These are phyloP conservation scores for Incumbomyces lentus DNA, from an alignment of 2,329 filamentous ascomycete genomes.

Conservation along the genomic window DNA sequence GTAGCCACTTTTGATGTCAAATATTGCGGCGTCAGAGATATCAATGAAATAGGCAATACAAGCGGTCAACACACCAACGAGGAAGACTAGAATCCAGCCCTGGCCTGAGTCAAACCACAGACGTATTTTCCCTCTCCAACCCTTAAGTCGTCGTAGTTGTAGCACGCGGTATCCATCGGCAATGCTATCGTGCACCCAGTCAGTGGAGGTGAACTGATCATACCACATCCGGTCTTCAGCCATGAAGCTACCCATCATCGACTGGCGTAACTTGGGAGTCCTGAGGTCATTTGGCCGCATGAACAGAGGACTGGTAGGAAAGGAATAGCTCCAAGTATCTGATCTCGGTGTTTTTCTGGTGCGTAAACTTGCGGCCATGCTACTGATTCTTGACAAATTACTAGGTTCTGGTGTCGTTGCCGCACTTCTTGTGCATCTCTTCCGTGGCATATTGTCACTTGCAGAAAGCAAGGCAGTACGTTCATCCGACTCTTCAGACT, in stretches of 20 bases:
- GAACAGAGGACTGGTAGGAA: slow-evolving; percentile 2
- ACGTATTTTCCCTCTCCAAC: slow-evolving; percentile 67
- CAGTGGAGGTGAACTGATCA: slow-evolving; percentile 93
- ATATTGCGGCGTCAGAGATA: slow-evolving; percentile 72
- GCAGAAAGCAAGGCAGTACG: slow-evolving; percentile 12
- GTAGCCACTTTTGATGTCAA: slow-evolving; percentile 85
- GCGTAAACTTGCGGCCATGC: slow-evolving; percentile 14
- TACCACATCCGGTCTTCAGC: slow-evolving; percentile 92
- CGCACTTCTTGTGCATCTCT: not conserved
- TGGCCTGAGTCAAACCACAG: slow-evolving; percentile 77
- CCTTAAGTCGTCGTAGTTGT: slow-evolving; percentile 67
- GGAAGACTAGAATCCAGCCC: slow-evolving; percentile 85
- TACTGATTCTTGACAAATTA: slow-evolving; percentile 18
- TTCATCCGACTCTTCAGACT: slow-evolving; percentile 7
- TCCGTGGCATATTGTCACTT: not conserved
- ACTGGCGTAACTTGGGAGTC: slow-evolving; percentile 18
- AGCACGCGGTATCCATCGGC: slow-evolving; percentile 86
- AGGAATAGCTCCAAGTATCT: slow-evolving; percentile 9
- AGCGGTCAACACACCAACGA: slow-evolving; percentile 80
- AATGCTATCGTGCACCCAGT: slow-evolving; percentile 97
- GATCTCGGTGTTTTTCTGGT: slow-evolving; percentile 10
- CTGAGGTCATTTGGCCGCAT: slow-evolving; percentile 9
- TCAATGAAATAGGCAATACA: slow-evolving; percentile 81
- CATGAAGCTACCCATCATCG: slow-evolving; percentile 50
- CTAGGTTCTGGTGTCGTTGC: slow-evolving; percentile 8